phyloP scores from a whole-genome alignment of 768 basidiomycete species.

The Macrolepiota albuminosa region DNA sequence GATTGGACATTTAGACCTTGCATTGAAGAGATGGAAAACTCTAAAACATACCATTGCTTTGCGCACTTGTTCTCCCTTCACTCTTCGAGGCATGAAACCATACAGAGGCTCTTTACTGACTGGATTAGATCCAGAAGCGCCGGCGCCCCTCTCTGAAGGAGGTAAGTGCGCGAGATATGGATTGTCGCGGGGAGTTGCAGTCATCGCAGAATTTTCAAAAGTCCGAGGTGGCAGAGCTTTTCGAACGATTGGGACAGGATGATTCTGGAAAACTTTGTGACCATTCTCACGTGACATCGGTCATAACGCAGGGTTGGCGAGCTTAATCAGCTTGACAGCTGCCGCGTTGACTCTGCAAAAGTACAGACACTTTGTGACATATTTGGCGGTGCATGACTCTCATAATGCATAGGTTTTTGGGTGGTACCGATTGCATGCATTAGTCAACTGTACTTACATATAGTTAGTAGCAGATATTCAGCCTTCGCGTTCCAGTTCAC shows the following conservation, averaged over 20 bases:
- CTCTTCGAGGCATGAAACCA: conserved; percentile 70
- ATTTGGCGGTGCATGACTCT: no score
- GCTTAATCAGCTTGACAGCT: no score
- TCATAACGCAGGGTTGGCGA: no score
- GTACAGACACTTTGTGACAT: no score
- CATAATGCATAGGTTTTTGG: no score
- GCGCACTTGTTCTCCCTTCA: conserved; percentile 60
- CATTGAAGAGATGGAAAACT: not conserved
- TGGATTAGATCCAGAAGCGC: conserved; percentile 13
- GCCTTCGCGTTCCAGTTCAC: no score
- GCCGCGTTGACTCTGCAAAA: no score
- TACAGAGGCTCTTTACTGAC: conserved; percentile 55
- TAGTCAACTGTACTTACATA: no score
- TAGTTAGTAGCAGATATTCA: no score
- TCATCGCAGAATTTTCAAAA: not conserved
- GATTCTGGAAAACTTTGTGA: not conserved
- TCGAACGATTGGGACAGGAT: no score
- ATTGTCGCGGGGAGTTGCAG: conserved; percentile 30
- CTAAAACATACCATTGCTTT: conserved; percentile 57
- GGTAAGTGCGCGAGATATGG: conserved; percentile 49
- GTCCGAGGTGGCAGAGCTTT: not conserved
- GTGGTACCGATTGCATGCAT: no score
- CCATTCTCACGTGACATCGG: not conserved
- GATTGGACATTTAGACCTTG: not conserved
- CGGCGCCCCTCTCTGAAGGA: conserved; percentile 28